A percentile compares a stretch with the other conserved stretches of the same genome.
phyloP scores from a whole-genome alignment of 2,329 filamentous ascomycete species.

The Grosmannia serpens region DNA sequence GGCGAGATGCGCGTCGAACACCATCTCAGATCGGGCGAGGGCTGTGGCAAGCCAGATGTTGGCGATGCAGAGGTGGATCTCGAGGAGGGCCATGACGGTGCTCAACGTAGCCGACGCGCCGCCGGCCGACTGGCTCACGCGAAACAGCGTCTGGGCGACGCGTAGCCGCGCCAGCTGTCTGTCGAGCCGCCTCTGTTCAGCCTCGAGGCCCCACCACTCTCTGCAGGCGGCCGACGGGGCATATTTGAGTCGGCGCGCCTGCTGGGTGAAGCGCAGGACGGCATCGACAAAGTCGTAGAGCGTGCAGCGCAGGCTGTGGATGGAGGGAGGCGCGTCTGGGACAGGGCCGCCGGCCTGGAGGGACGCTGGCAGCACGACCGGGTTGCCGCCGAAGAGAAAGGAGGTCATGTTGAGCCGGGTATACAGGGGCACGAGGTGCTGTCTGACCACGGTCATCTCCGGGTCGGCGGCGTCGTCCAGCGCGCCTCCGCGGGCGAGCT shows the following conservation, averaged over 20 bases:
- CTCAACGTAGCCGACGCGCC: conserved; percentile 11
- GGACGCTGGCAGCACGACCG: conserved; percentile 23
- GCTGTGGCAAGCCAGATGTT: conserved; percentile 22
- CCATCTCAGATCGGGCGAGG: conserved; percentile 18
- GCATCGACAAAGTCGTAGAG: conserved; percentile 30
- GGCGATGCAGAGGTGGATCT: conserved; percentile 22
- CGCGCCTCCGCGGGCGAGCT: conserved; percentile 16
- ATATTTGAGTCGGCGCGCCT: not conserved
- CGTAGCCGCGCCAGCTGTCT: too few relatives aligned
- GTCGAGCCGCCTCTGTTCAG: too few relatives aligned
- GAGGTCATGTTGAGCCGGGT: conserved; percentile 29
- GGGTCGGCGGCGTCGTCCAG: conserved; percentile 13
- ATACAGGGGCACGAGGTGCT: conserved; percentile 31
- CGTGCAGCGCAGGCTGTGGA: conserved; percentile 18
- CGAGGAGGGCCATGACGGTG: conserved; percentile 19
- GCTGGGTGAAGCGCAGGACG: conserved; percentile 22
- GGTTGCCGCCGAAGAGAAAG: conserved; percentile 27
- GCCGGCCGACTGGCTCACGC: too few relatives aligned
- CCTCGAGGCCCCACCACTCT: conserved; percentile 6
- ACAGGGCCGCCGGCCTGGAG: conserved; percentile 16
- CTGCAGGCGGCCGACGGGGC: conserved; percentile 3
- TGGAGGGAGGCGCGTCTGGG: conserved; percentile 22
- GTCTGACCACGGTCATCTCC: conserved; percentile 25
- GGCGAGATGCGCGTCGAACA: conserved; percentile 20
- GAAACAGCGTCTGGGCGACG: too few relatives aligned